These are phyloP conservation scores for Hibiscus trionum DNA, from an alignment of 345 rosid genomes.

Conservation along the genomic window DNA sequence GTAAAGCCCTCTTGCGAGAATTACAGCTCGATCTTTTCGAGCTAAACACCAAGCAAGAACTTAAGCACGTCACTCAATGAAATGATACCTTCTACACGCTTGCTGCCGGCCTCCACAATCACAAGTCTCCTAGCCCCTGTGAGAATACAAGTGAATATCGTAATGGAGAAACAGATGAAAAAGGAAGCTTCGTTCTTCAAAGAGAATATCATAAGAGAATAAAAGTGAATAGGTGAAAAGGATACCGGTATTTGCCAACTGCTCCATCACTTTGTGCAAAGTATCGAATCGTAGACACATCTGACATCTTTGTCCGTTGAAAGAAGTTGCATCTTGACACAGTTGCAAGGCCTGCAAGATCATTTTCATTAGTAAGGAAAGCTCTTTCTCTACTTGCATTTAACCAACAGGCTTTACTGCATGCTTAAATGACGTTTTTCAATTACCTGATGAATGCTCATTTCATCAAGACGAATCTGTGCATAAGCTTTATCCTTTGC, in stretches of 20 bases:
- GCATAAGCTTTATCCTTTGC: conserved; percentile 90
- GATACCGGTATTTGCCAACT: conserved; percentile 63
- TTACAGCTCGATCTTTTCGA: background rate
- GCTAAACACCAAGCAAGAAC: conserved; percentile 56
- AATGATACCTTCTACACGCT: conserved; percentile 78
- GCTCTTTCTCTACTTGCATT: background rate
- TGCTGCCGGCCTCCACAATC: conserved; percentile 81
- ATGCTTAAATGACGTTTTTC: background rate
- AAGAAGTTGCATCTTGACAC: conserved; percentile 59
- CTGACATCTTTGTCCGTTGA: conserved; percentile 68
- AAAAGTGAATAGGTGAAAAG: background rate
- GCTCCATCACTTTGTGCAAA: conserved; percentile 77
- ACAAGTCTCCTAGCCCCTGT: conserved; percentile 66
- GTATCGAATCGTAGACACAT: conserved; percentile 82
- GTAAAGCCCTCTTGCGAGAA: conserved; percentile 3
- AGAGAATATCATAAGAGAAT: background rate
- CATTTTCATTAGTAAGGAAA: background rate
- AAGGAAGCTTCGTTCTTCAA: background rate
- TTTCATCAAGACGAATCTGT: conserved; percentile 83
- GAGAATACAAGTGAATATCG: conserved; percentile 1
- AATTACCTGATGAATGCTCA: conserved; percentile 82
- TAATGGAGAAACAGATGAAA: background rate
- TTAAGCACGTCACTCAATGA: conserved; percentile 64
- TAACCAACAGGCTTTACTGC: background rate
- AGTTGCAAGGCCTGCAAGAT: conserved; percentile 64